Base-by-base conservation (phyloP, 2,329 filamentous ascomycete genomes). In the Neonectria ditissima region DNA sequence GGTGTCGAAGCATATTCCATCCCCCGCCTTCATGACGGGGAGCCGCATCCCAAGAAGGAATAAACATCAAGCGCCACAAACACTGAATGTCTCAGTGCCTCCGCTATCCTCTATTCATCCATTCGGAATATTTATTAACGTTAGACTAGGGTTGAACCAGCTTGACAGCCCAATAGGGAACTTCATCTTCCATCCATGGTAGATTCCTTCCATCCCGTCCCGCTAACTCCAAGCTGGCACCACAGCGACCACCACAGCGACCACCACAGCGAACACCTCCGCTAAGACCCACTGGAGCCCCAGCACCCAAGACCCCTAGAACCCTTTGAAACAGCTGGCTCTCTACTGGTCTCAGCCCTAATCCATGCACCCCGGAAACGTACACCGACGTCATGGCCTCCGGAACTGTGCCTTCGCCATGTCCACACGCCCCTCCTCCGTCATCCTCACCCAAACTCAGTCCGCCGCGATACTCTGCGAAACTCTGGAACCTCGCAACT, bases 401-500 rank as follows among this genome's bases (percentile, higher is more conserved):
- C 16, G 28, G 28, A 34, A 34, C 16, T 18, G 9, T 50, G 30
- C 24, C 24, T 26, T 4, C 24, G 32, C 26, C 47, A 14, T 9
- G 45, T n/a, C 26, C 34, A 26, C n/a, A 24, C 48, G 39, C 30
- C 28, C 44, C 44, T 51, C 55, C 45, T 57, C 41, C 43, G 9
- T 39, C 26, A 58, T 48, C 57, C 22, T 26, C 54, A 32, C 24
- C 18, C 44, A 59, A 44, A 41, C 39, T n/a, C 16, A 28, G 22
- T 16, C 11, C 30, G 16, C 45, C 20, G n/a, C 37, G 37, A 54
- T 22, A 47, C 55, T 48, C 16, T 41, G 7, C 11, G 26, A 37
- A 58, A 50, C 45, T 14, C 28, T 20, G 37, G 52, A 48, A 58
- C 24, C 28, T 53, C 43, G 39, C 24, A 65, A 65, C 45, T 55